Evolutionary conservation across 306 rosid genomes (phyloP), one percentile per base, ranked within the genome.

Genomic region (Arachis hypogaea): DNA sequence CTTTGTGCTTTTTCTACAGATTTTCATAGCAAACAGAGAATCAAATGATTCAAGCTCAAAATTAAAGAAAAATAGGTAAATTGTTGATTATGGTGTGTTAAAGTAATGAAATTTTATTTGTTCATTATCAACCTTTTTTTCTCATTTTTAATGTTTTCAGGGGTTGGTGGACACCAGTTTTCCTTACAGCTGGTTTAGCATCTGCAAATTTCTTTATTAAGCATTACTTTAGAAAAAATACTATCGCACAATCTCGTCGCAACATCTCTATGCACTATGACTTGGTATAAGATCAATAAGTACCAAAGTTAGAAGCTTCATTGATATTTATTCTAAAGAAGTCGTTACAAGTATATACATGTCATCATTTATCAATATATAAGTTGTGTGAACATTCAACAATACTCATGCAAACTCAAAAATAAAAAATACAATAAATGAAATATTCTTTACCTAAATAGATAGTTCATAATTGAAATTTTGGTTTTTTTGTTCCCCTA

Each of bases 81-180:
- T 22, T 22, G 66, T 51, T 33, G 22, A 49, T 1, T 47, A 58
- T 78, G 16, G 18, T 43, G 30, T 66, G n/a, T 12, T 60, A 61
- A 59, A 57, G 60, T 33, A 33, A 47, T 47, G 11, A 46, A 12
- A n/a, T 57, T 52, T 36, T 41, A 40, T 63, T 61, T 28, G 4
- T 18, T 28, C 57, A 66, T 64, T 22, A 22, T 5, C 50, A 54
- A 28, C 42, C 50, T 22, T 22, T 22, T 52, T 60, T 63, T 65
- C 28, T 58, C 61, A 9, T 36, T 64, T 61, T 71, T 51, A 28
- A 33, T 33, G 38, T 42, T 54, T 60, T 81, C 36, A 89, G 96
- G 75, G 97, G 98, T 68, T 91, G 98, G 98, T 93, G 98, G 97
- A 89, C 96, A 8, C 98, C 98, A 29, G 42, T 83, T 81, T 75